Evolutionary conservation across 192 early-diverging fungal species (phyloP).

Genomic region (Coemansia sp.): DNA sequence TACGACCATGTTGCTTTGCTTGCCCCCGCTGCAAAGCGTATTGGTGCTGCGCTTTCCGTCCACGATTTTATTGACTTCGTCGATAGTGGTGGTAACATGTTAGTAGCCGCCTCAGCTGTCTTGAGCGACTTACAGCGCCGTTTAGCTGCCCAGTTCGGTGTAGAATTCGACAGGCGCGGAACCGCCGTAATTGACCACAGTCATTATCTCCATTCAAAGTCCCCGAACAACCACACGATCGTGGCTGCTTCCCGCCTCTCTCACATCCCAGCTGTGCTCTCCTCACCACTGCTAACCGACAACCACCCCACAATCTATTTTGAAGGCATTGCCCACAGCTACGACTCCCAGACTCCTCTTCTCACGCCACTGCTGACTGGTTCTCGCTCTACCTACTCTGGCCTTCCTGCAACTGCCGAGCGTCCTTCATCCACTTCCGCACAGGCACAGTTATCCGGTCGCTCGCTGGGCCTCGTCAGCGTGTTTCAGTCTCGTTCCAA

Average conservation of each 20-base stretch:
- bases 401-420: not conserved
- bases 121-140: constrained; percentile 71
- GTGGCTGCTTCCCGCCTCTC: constrained; percentile 57
- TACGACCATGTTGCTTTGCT: constrained; percentile 86
- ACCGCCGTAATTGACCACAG: constrained; percentile 74
- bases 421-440: not conserved
- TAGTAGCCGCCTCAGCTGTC: constrained; percentile 68
- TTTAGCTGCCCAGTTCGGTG: constrained; percentile 86
- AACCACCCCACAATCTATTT: constrained; percentile 53
- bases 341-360: constrained; percentile 65
- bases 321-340: constrained; percentile 74
- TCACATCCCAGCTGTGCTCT: constrained; percentile 41
- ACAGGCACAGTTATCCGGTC: constrained; percentile 52
- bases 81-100: constrained; percentile 86
- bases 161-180: constrained; percentile 75
- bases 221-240: constrained; percentile 56
- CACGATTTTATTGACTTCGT: constrained; percentile 78
- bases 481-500: constrained; percentile 88
- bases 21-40: constrained; percentile 70
- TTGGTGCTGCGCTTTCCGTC: constrained; percentile 54
- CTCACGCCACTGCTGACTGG: constrained; percentile 63
- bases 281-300: constrained; percentile 1
- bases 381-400: constrained; percentile 65
- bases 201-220: constrained; percentile 47
- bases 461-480: constrained; percentile 69